Evolutionary conservation across 805 yeast genomes (phyloP), one percentile per base, ranked within the genome.

Genomic region (Kodamaea leandrae): DNA sequence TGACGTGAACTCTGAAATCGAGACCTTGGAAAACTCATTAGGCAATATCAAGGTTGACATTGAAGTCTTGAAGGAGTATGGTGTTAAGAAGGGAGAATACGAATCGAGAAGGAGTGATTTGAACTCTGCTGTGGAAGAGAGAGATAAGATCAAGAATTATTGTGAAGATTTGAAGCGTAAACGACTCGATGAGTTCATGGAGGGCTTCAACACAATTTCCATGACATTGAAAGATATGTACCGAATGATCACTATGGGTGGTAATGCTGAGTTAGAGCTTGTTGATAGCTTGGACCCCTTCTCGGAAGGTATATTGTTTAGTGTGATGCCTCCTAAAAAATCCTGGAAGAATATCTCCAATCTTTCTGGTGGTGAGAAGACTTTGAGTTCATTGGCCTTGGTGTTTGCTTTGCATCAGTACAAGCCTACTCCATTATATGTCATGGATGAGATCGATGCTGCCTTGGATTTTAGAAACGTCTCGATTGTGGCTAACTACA

Each of bases 381-480:
- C 99, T 0, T 74, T 93, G 47, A 85, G 96, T 53, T 91, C 98
- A 0, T 72, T 93, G 54, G 98, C 99, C 0, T 71, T 93, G 51
- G 99, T 93, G 2, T 93, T 93, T 72, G 98, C 99, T 0, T 74
- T 93, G 20, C 99, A 93, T 61, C 85, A 86, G 51, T 93, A 88
- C 62, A 93, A 88, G 60, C 99, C 99, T 1, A 93, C 99, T 0
- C 99, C 99, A 4, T 66, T 93, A 36, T 93, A 93, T 59, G 98
- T 93, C 26, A 93, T 93, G 99, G 99, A 93, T 68, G 99, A 93
- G 66, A 93, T 93, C 52, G 99, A 93, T 68, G 99, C 99, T 1
- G 99, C 99, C 1, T 74, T 93, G 49, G 99, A 93, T 67, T 93
- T 93, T 66, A 73, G 97, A 59, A 93, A 93, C 54, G 99, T 93